Conservation (phyloP, 768 basidiomycete genomes). For the Gelatoporia subvermispora region DNA sequence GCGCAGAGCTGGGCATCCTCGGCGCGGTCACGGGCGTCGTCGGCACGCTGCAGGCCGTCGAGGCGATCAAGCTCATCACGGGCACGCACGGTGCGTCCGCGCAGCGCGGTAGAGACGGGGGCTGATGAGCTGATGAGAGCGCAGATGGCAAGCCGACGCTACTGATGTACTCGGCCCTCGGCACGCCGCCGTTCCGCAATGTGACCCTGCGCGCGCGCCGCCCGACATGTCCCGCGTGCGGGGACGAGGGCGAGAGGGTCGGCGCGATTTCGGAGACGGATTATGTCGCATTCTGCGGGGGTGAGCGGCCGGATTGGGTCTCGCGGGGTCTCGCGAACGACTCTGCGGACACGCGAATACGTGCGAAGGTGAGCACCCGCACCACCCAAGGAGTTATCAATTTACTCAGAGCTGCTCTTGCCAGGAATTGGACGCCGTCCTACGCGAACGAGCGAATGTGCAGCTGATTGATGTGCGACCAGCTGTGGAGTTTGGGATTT, state of each 20-base stretch:
- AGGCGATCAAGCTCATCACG: conserved; percentile 75
- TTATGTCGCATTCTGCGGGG: conserved; percentile 87
- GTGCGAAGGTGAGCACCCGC: conserved; percentile 34
- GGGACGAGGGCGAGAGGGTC: conserved; percentile 37
- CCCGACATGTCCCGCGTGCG: conserved; percentile 73
- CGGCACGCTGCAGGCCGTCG: conserved; percentile 84
- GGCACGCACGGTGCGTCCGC: conserved; percentile 54
- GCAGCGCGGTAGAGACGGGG: background rate
- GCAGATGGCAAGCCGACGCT: conserved; percentile 60
- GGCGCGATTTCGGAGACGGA: conserved; percentile 55
- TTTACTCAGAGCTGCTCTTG: conserved; percentile 5
- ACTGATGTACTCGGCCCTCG: conserved; percentile 70
- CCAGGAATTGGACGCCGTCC: conserved; percentile 45
- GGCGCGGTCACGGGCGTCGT: conserved; percentile 88
- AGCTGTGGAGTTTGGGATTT: conserved; percentile 79
- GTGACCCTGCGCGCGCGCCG: conserved; percentile 77
- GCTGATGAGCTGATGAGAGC: background rate
- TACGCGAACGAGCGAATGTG: conserved; percentile 25
- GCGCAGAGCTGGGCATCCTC: conserved; percentile 85
- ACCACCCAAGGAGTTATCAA: too few species aligned
- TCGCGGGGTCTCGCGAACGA: conserved; percentile 39
- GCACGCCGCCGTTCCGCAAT: conserved; percentile 66
- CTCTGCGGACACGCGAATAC: conserved; percentile 13
- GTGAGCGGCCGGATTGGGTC: conserved; percentile 62
- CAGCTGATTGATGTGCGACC: conserved; percentile 77